These are phyloP conservation scores for Parathielavia appendiculata DNA, from an alignment of 495 filamentous ascomycete species.

Conservation along the genomic window DNA sequence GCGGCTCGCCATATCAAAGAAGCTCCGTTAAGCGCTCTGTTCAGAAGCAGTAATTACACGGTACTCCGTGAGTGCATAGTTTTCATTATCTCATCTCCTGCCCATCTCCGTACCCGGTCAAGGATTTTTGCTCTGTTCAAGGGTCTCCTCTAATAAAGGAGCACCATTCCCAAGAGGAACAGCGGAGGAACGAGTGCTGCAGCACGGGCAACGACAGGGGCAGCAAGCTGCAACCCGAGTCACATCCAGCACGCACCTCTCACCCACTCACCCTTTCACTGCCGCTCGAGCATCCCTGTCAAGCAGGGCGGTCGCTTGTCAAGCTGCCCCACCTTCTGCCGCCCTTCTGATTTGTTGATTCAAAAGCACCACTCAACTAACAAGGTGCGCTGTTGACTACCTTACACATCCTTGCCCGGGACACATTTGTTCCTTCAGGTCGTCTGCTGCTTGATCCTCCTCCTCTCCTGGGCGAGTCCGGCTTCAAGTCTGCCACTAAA, in stretches of 20 bases:
- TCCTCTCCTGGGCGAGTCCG: neutral
- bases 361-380: constrained; percentile 26
- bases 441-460: constrained; percentile 6
- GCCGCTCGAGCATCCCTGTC: constrained; percentile 33
- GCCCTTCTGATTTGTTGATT: constrained; percentile 31
- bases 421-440: constrained; percentile 7
- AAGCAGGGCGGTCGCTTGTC: constrained; percentile 33
- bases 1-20: constrained; percentile 7
- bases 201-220: constrained; percentile 19
- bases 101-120: neutral
- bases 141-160: neutral
- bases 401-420: constrained; percentile 9
- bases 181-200: constrained; percentile 9
- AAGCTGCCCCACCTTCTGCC: constrained; percentile 17
- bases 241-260: constrained; percentile 28
- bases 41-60: constrained; percentile 10
- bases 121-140: neutral
- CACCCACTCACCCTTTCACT: constrained; percentile 17
- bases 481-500: neutral
- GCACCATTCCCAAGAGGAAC: constrained; percentile 3
- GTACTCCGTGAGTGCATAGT: constrained; percentile 10
- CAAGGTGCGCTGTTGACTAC: constrained; percentile 21
- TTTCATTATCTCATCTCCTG: constrained; percentile 14
- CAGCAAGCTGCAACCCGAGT: constrained; percentile 28
- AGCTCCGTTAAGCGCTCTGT: constrained; percentile 15